Conservation (phyloP, 2,329 filamentous ascomycete genomes). For the Aspergillus pseudoglaucus region DNA sequence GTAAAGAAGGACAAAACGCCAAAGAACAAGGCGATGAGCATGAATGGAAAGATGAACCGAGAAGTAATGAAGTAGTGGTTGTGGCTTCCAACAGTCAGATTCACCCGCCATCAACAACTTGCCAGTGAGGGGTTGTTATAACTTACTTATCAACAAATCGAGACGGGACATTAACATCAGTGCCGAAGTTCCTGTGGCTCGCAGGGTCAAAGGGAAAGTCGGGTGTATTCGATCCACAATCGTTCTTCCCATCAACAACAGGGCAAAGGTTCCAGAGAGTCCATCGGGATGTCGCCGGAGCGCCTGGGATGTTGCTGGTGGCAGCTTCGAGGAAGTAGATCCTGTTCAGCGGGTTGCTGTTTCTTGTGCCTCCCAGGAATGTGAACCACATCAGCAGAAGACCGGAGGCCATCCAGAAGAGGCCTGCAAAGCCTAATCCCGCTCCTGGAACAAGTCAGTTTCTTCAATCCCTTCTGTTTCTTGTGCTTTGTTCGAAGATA, state of each 20-base stretch:
- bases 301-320: slow-evolving; percentile 65
- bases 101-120: background rate
- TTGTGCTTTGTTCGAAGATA: background rate
- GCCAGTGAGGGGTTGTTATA: slow-evolving; percentile 5
- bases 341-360: slow-evolving; percentile 56
- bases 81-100: slow-evolving; percentile 32
- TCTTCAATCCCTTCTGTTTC: background rate
- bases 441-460: slow-evolving; percentile 40
- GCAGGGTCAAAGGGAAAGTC: slow-evolving; percentile 60
- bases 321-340: slow-evolving; percentile 83
- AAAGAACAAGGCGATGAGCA: slow-evolving; percentile 78
- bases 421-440: slow-evolving; percentile 49
- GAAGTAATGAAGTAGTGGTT: slow-evolving; percentile 75
- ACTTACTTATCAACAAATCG: slow-evolving; percentile 47
- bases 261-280: slow-evolving; percentile 84
- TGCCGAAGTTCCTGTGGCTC: slow-evolving; percentile 52
- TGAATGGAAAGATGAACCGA: slow-evolving; percentile 89
- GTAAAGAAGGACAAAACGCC: slow-evolving; percentile 42
- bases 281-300: slow-evolving; percentile 68
- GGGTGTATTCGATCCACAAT: slow-evolving; percentile 61
- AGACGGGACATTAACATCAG: slow-evolving; percentile 46
- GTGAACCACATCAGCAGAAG: slow-evolving; percentile 61
- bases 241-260: slow-evolving; percentile 46
- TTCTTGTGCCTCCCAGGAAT: slow-evolving; percentile 54
- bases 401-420: slow-evolving; percentile 57